A percentile compares a stretch with the other conserved stretches of the same genome.
Evolutionary conservation across 2,329 filamentous ascomycete genomes (phyloP).

Genomic region (Akanthomyces muscarius): DNA sequence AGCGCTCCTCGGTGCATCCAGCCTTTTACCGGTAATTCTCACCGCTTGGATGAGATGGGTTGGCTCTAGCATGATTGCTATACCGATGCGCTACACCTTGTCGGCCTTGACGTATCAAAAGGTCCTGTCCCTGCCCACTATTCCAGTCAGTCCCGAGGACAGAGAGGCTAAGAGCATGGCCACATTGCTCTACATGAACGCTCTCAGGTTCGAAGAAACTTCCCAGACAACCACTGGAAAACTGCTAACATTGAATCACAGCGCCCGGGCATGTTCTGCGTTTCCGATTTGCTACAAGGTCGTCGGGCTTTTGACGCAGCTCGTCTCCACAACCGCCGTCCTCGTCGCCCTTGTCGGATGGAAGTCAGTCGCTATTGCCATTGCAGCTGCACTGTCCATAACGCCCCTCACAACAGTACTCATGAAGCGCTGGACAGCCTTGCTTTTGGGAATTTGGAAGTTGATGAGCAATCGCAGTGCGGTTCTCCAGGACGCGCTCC

Average conservation of each 20-base stretch:
- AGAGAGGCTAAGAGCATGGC: neutral
- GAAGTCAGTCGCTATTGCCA: neutral
- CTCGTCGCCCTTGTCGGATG: constrained; percentile 4
- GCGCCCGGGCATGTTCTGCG: neutral
- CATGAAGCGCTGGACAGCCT: neutral
- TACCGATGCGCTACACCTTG: neutral
- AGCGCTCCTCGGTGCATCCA: neutral
- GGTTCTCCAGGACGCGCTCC: neutral
- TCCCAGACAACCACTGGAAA: neutral
- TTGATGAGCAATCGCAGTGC: neutral
- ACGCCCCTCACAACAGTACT: neutral
- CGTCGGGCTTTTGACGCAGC: neutral
- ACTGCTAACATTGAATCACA: neutral
- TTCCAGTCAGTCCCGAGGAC: neutral
- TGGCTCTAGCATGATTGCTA: neutral
- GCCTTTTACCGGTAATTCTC: neutral
- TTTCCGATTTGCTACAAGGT: neutral
- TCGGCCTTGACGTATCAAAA: constrained; percentile 2
- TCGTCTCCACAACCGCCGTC: neutral
- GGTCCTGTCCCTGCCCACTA: neutral
- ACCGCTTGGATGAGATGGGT: constrained; percentile 2
- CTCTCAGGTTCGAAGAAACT: neutral
- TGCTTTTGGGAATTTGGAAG: neutral
- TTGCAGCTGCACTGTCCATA: neutral
- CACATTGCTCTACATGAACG: neutral